Conservation (phyloP, 2,329 filamentous ascomycete genomes). For the Diplocarpon mali region DNA sequence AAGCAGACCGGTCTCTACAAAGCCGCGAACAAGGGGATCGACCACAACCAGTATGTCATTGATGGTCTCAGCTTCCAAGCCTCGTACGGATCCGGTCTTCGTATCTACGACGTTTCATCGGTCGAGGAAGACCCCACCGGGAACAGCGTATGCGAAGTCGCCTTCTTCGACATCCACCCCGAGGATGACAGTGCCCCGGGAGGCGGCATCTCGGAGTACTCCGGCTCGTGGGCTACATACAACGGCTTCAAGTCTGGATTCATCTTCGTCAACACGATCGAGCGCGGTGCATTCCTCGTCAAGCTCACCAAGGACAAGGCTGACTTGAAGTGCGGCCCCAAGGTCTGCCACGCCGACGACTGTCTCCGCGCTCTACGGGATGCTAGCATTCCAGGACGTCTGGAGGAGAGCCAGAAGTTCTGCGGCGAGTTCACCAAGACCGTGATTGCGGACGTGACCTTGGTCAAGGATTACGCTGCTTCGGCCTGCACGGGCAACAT, state of each 20-base stretch:
- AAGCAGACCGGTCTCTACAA: slow-evolving; percentile 34
- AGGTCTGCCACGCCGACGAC: too few species aligned
- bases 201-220: slow-evolving; percentile 32
- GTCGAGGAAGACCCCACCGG: slow-evolving; percentile 26
- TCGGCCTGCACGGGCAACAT: slow-evolving; percentile 7
- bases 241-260: slow-evolving; percentile 30
- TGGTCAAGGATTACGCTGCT: slow-evolving; percentile 4
- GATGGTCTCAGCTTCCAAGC: slow-evolving; percentile 35
- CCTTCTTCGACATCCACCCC: slow-evolving; percentile 25
- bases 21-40: slow-evolving; percentile 29
- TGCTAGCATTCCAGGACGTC: too few species aligned
- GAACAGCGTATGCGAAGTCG: slow-evolving; percentile 33
- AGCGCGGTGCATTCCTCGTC: slow-evolving; percentile 27
- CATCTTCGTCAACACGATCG: slow-evolving; percentile 30
- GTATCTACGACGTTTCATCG: slow-evolving; percentile 26
- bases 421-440: too few species aligned
- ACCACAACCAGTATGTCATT: slow-evolving; percentile 37
- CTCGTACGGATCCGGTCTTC: slow-evolving; percentile 40
- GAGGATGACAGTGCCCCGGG: slow-evolving; percentile 18
- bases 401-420: too few species aligned
- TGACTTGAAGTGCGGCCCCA: slow-evolving; percentile 1
- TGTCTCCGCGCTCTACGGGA: too few species aligned
- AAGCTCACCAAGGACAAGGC: slow-evolving; percentile 10
- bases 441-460: too few species aligned
- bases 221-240: slow-evolving; percentile 34